phyloP scores from a whole-genome alignment of 2,329 filamentous ascomycete species.

The Fusarium chaquense region DNA sequence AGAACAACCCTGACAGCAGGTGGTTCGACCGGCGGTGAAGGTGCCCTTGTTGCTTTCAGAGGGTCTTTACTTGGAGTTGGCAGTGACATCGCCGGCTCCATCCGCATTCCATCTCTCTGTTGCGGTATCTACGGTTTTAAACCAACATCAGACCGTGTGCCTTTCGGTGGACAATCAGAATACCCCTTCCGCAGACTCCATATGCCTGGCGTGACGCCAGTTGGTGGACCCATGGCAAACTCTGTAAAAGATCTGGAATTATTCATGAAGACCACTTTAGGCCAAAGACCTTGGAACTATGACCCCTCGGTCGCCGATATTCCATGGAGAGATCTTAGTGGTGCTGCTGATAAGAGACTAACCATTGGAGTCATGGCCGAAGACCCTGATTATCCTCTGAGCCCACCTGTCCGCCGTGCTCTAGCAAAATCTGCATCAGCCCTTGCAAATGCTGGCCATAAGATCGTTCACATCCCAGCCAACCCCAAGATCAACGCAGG shows the following conservation, averaged over 20 bases:
- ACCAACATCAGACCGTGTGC: slow-evolving; percentile 68
- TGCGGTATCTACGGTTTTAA: slow-evolving; percentile 68
- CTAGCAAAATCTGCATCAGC: slow-evolving; percentile 55
- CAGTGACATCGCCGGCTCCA: slow-evolving; percentile 57
- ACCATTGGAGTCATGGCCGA: slow-evolving; percentile 63
- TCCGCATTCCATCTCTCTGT: slow-evolving; percentile 65
- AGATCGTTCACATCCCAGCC: slow-evolving; percentile 52
- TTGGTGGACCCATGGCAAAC: slow-evolving; percentile 58
- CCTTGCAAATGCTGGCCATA: slow-evolving; percentile 59
- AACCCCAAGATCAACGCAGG: slow-evolving; percentile 34
- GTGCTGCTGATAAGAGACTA: slow-evolving; percentile 19
- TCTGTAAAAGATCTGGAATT: slow-evolving; percentile 49
- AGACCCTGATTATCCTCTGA: slow-evolving; percentile 61
- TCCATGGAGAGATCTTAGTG: slow-evolving; percentile 58
- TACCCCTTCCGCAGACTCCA: slow-evolving; percentile 33
- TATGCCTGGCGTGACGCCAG: slow-evolving; percentile 51
- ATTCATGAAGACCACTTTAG: slow-evolving; percentile 55
- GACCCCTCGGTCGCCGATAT: slow-evolving; percentile 57
- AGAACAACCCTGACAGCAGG: slow-evolving; percentile 52
- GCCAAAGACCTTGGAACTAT: slow-evolving; percentile 57
- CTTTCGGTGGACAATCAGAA: slow-evolving; percentile 47
- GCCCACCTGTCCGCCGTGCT: slow-evolving; percentile 62
- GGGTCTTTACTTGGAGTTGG: slow-evolving; percentile 45
- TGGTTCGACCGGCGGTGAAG: slow-evolving; percentile 46
- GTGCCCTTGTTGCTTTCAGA: slow-evolving; percentile 40